Conservation (phyloP, 106 monocot genomes). For the Allium cepa region DNA sequence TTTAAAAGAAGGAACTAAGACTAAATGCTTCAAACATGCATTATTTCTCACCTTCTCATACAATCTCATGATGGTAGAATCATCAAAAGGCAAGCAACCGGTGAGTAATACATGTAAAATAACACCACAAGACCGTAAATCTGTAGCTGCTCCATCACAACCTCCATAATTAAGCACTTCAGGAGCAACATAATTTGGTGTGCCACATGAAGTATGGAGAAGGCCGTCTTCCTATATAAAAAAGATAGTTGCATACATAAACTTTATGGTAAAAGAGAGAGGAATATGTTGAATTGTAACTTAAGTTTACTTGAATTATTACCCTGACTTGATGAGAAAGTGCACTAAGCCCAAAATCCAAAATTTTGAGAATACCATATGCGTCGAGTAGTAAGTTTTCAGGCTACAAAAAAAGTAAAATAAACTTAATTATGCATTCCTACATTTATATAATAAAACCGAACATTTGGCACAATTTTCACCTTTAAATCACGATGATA, state of each 20-base stretch:
- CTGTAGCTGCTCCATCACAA: slow-evolving; percentile 83
- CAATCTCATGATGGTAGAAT: slow-evolving; percentile 58
- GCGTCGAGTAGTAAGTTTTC: slow-evolving; percentile 95
- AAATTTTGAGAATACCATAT: slow-evolving; percentile 72
- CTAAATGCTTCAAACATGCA: neutral
- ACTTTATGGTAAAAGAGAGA: too few relatives aligned
- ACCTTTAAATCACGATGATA: slow-evolving; percentile 97
- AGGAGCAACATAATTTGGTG: slow-evolving; percentile 92
- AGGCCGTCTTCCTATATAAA: slow-evolving; percentile 56
- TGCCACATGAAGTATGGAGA: slow-evolving; percentile 92
- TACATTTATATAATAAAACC: neutral
- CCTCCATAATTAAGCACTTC: slow-evolving; percentile 74
- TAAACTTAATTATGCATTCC: neutral
- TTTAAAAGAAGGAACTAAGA: neutral
- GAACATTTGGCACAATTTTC: neutral
- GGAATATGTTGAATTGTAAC: neutral
- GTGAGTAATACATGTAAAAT: slow-evolving; percentile 93
- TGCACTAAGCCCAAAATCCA: slow-evolving; percentile 95
- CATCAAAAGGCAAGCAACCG: slow-evolving; percentile 88
- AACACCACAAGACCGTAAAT: slow-evolving; percentile 92
- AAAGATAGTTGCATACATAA: neutral
- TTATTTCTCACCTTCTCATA: slow-evolving; percentile 46
- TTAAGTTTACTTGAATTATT: too few relatives aligned
- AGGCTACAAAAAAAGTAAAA: slow-evolving; percentile 37
- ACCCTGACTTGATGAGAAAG: slow-evolving; percentile 76